phyloP scores from a whole-genome alignment of 2,329 filamentous ascomycete species.

The Raffaelea deltoideospora region DNA sequence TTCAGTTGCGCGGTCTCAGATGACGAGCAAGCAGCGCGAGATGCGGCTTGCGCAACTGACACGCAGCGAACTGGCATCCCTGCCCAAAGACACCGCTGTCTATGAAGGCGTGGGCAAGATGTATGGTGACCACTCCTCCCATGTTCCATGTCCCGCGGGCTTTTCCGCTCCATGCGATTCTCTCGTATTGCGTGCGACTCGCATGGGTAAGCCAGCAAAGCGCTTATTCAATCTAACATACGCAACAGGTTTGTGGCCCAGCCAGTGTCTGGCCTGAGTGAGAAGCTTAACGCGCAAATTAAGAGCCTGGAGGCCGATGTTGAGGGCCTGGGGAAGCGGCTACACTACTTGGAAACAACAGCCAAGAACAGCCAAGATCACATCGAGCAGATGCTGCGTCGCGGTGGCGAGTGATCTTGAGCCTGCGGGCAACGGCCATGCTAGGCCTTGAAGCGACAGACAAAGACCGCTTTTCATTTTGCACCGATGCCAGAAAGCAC shows the following conservation, averaged over 20 bases:
- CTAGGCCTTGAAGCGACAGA: too few species aligned
- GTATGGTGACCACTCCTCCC: conserved; percentile 33
- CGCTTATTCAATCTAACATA: neutral
- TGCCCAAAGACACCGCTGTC: conserved; percentile 62
- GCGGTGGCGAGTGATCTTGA: conserved; percentile 17
- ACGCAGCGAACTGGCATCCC: conserved; percentile 60
- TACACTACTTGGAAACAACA: conserved; percentile 88
- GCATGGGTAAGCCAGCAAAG: too few species aligned
- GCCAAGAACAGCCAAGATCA: conserved; percentile 88
- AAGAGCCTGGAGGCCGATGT: conserved; percentile 65
- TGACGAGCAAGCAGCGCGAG: conserved; percentile 74
- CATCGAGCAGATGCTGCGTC: conserved; percentile 72
- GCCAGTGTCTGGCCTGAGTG: conserved; percentile 56
- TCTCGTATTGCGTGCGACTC: conserved; percentile 1
- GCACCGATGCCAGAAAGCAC: too few species aligned
- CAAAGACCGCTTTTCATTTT: too few species aligned
- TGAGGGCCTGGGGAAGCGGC: conserved; percentile 67
- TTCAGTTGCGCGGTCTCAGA: conserved; percentile 67
- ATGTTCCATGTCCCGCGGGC: neutral
- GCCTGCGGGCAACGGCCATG: neutral
- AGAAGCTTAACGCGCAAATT: conserved; percentile 61
- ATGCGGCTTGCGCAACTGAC: conserved; percentile 81
- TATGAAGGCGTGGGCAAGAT: conserved; percentile 98
- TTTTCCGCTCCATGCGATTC: neutral
- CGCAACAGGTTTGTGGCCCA: conserved; percentile 67